These are phyloP conservation scores for Colletotrichum lini DNA, from an alignment of 2,329 filamentous ascomycete genomes.

Conservation along the genomic window DNA sequence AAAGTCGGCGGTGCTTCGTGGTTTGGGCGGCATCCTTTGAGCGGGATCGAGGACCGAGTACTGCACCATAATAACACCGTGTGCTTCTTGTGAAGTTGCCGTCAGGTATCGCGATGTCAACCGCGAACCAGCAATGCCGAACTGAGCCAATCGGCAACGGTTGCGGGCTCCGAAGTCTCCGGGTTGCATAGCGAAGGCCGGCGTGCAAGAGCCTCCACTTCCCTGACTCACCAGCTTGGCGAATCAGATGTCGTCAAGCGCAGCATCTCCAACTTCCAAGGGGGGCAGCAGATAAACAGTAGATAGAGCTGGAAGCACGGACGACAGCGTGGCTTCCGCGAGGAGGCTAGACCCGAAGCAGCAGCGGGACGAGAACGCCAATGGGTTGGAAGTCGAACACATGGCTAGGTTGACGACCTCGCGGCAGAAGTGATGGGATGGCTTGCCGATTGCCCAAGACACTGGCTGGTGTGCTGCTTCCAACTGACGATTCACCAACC, in stretches of 20 bases:
- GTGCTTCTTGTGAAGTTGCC: not conserved
- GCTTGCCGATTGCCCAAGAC: constrained; percentile 27
- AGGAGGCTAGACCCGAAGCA: constrained; percentile 26
- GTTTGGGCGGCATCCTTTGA: not conserved
- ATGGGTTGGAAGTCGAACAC: constrained; percentile 29
- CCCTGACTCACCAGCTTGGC: not conserved
- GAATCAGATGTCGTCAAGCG: constrained; percentile 7
- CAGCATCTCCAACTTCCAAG: constrained; percentile 1
- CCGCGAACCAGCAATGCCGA: not conserved
- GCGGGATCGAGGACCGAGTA: not conserved
- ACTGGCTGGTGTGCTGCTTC: constrained; percentile 25
- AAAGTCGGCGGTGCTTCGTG: not conserved
- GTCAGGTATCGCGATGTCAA: not conserved
- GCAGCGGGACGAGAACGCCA: constrained; percentile 11
- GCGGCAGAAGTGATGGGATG: not conserved
- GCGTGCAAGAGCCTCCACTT: not conserved
- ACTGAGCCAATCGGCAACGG: constrained; percentile 5
- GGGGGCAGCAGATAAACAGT: too few species aligned
- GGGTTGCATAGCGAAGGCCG: not conserved
- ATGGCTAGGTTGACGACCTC: constrained; percentile 28
- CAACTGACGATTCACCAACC: constrained; percentile 1
- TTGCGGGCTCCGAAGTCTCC: not conserved
- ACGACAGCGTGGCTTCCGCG: constrained; percentile 26
- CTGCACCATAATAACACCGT: not conserved
- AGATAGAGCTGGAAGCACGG: constrained; percentile 34